A percentile compares a stretch with the other conserved stretches of the same genome.
phyloP scores from a whole-genome alignment of 345 rosid species.

The Crucihimalaya himalaica region DNA sequence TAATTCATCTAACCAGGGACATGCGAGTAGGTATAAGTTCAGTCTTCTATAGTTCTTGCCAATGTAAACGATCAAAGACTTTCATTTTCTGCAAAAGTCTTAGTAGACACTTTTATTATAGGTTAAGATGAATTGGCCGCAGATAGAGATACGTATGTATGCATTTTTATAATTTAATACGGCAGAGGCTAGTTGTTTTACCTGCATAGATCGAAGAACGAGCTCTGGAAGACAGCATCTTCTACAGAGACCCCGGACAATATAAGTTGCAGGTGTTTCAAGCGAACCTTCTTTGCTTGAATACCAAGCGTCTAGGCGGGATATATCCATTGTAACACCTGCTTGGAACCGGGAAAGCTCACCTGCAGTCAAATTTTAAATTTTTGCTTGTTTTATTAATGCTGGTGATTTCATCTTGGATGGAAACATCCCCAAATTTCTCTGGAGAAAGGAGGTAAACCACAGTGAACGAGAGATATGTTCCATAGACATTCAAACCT shows the following conservation, averaged over 20 bases:
- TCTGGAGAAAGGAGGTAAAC: conserved; percentile 16
- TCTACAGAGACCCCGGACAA: conserved; percentile 83
- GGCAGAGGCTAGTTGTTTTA: conserved; percentile 30
- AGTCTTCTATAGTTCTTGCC: conserved; percentile 9
- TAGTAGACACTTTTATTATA: not conserved
- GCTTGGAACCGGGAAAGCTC: conserved; percentile 87
- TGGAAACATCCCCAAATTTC: conserved; percentile 4
- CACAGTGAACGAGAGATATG: conserved; percentile 25
- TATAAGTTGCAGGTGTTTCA: conserved; percentile 76
- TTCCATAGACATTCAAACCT: conserved; percentile 50
- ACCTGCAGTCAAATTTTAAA: conserved; percentile 51
- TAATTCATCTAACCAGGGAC: not conserved
- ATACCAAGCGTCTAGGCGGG: conserved; percentile 95
- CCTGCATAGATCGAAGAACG: conserved; percentile 89
- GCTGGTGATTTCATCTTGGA: conserved; percentile 18
- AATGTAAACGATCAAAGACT: not conserved
- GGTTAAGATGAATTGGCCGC: not conserved
- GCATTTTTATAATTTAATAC: not conserved
- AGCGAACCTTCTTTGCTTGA: conserved; percentile 66
- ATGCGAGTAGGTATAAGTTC: not conserved
- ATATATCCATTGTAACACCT: conserved; percentile 94
- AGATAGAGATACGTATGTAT: conserved; percentile 1
- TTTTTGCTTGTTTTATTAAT: not conserved
- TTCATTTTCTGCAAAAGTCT: conserved; percentile 9
- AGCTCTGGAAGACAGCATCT: conserved; percentile 95